These are phyloP conservation scores for Liriodendron chinense DNA, from an alignment of 164 flowering plant species.

Conservation along the genomic window DNA sequence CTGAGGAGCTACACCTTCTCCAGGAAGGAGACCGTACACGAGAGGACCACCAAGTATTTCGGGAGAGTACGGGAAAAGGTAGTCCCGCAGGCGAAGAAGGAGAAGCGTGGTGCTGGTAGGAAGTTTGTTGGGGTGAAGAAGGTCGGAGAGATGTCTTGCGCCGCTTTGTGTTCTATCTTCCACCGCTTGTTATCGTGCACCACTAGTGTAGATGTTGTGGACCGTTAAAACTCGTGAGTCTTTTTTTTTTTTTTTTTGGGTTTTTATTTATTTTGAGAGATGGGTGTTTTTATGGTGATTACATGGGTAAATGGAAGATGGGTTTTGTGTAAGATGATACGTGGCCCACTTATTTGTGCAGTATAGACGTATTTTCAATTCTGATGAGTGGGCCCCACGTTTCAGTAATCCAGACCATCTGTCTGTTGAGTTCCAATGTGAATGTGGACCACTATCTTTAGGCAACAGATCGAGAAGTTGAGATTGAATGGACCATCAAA, in stretches of 20 bases:
- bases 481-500: background rate
- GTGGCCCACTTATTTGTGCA: background rate
- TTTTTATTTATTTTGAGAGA: conserved; percentile 1
- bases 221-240: background rate
- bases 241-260: background rate
- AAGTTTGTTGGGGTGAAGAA: conserved; percentile 29
- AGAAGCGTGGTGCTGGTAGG: conserved; percentile 5
- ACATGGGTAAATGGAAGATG: background rate
- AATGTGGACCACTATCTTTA: too few relatives aligned
- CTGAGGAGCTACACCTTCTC: conserved; percentile 79
- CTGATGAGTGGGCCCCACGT: background rate
- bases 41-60: conserved; percentile 50
- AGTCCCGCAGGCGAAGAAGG: conserved; percentile 6
- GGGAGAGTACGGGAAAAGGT: conserved; percentile 41
- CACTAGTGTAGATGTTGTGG: conserved; percentile 58
- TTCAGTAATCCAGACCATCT: background rate
- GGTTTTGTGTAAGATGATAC: background rate
- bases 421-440: background rate
- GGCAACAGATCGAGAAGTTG: background rate
- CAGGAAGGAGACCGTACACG: conserved; percentile 48
- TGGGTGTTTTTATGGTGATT: background rate
- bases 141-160: conserved; percentile 37
- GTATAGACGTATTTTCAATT: too few relatives aligned
- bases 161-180: conserved; percentile 39
- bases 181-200: conserved; percentile 48